Percentiles rank a stretch among this genome's conserved stretches.
phyloP scores from a whole-genome alignment of 192 early-diverging fungal species.

The Entomortierella parvispora region DNA sequence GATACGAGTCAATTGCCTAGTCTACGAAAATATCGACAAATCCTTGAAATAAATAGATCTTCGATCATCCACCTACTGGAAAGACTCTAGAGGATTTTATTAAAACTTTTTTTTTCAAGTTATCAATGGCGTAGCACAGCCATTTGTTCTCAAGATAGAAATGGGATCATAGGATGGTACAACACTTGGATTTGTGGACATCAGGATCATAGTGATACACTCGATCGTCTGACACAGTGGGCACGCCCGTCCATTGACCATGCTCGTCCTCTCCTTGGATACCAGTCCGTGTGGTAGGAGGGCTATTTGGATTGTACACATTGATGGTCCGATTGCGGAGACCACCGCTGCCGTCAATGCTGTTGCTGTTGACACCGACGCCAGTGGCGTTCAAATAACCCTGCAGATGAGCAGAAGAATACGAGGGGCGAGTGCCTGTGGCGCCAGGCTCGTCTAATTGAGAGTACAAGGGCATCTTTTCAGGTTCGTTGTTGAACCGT shows the following conservation, averaged over 20 bases:
- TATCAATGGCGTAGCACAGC: no score
- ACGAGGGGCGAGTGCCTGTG: slow-evolving; percentile 32
- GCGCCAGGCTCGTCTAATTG: no score
- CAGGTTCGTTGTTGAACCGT: no score
- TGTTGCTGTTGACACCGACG: background rate
- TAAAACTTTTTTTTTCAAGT: no score
- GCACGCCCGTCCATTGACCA: slow-evolving; percentile 19
- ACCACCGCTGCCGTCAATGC: background rate
- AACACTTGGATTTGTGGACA: slow-evolving; percentile 31
- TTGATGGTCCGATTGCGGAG: background rate
- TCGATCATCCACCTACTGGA: background rate
- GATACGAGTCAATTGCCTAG: slow-evolving; percentile 35
- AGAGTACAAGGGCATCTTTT: no score
- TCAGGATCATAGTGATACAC: slow-evolving; percentile 8
- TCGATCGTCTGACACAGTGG: background rate
- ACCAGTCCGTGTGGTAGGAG: background rate
- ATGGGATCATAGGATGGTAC: no score
- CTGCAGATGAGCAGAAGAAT: slow-evolving; percentile 34
- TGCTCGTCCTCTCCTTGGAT: slow-evolving; percentile 33
- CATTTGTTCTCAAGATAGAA: no score
- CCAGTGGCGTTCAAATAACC: slow-evolving; percentile 19
- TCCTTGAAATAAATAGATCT: background rate
- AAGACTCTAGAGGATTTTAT: no score
- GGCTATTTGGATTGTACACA: background rate
- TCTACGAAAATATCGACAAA: background rate